These are phyloP conservation scores for Serpula lacrymans DNA, from an alignment of 768 basidiomycete species.

Conservation along the genomic window DNA sequence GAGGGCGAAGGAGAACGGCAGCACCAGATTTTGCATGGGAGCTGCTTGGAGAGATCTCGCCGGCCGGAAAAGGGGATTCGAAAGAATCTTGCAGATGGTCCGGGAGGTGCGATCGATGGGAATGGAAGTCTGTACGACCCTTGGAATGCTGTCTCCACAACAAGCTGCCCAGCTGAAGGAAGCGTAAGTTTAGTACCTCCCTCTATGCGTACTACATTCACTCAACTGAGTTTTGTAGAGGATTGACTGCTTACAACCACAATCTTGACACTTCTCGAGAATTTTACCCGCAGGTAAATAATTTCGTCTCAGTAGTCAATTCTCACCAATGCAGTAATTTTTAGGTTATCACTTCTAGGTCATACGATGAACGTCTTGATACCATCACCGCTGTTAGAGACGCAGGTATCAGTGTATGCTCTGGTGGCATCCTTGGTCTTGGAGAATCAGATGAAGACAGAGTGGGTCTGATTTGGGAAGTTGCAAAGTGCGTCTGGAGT, in stretches of 20 bases:
- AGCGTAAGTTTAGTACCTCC: constrained; percentile 56
- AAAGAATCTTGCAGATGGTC: constrained; percentile 92
- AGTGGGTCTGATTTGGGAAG: constrained; percentile 91
- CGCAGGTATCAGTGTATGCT: constrained; percentile 96
- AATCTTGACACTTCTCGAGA: constrained; percentile 98
- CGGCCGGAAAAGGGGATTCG: constrained; percentile 90
- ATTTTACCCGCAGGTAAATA: constrained; percentile 80
- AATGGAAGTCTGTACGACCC: constrained; percentile 99
- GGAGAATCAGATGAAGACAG: constrained; percentile 90
- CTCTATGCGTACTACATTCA: constrained; percentile 3
- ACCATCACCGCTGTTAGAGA: constrained; percentile 90
- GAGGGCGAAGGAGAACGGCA: constrained; percentile 93
- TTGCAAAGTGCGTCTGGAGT: constrained; percentile 74
- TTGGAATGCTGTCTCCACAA: constrained; percentile 94
- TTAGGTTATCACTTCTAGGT: constrained; percentile 92
- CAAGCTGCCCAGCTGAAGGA: constrained; percentile 91
- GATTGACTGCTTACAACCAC: constrained; percentile 96
- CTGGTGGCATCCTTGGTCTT: constrained; percentile 92
- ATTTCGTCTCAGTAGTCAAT: neutral
- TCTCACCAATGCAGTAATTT: constrained; percentile 6
- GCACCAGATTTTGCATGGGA: constrained; percentile 98
- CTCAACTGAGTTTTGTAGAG: constrained; percentile 41
- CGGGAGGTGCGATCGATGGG: constrained; percentile 87
- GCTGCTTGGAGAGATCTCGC: constrained; percentile 96
- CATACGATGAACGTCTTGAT: constrained; percentile 88